phyloP scores from a whole-genome alignment of 1,284 basidiomycete genomes.

The Sphagnurus paluster region DNA sequence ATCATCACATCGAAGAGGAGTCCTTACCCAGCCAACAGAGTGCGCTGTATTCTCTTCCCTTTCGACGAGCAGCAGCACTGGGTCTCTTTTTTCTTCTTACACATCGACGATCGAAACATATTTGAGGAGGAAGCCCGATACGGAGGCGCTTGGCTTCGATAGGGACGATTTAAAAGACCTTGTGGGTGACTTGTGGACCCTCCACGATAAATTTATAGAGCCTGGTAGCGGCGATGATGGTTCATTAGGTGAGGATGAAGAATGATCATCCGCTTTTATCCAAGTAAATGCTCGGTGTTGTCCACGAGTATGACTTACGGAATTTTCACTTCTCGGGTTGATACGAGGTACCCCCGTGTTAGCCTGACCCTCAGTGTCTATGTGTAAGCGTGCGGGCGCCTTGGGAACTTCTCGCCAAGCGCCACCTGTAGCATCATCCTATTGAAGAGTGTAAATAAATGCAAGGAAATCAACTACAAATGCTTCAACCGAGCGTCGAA shows the following conservation, averaged over 20 bases:
- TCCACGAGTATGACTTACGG: neutral
- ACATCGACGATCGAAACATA: conserved; percentile 42
- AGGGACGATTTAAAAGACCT: conserved; percentile 52
- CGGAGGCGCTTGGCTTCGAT: conserved; percentile 37
- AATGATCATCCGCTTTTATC: neutral
- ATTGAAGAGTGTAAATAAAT: no score
- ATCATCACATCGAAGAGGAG: conserved; percentile 7
- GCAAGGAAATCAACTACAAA: no score
- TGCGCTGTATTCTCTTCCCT: conserved; percentile 35
- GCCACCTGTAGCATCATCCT: no score
- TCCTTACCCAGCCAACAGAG: conserved; percentile 15
- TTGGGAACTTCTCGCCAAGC: no score
- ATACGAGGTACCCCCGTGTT: conserved; percentile 8
- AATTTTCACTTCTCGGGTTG: conserved; percentile 1
- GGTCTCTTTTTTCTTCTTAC: conserved; percentile 40
- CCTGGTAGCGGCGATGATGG: conserved; percentile 18
- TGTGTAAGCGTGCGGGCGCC: no score
- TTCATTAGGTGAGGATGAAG: conserved; percentile 19
- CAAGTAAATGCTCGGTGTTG: neutral
- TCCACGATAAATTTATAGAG: conserved; percentile 46
- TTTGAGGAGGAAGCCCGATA: conserved; percentile 27
- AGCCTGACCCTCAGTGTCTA: no score
- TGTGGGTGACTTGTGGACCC: conserved; percentile 50
- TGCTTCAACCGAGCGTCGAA: no score
- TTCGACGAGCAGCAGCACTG: conserved; percentile 31